These are phyloP conservation scores for Hypoxylon sp. DNA, from an alignment of 2,329 filamentous ascomycete genomes.

Conservation along the genomic window DNA sequence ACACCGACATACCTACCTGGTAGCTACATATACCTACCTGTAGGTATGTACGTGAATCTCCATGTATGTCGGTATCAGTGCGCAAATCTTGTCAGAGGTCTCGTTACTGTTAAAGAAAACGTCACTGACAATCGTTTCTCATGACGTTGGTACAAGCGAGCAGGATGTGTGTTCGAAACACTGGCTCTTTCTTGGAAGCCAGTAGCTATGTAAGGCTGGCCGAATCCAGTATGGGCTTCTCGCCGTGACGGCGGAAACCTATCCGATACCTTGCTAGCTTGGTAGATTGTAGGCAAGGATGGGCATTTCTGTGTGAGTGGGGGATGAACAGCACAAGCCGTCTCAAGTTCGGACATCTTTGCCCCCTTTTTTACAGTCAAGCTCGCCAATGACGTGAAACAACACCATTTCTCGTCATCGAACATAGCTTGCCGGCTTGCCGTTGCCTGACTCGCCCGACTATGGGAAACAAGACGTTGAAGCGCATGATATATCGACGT, in stretches of 20 bases:
- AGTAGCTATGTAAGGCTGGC: background rate
- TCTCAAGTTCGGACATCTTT: conserved; percentile 2
- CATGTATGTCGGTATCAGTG: background rate
- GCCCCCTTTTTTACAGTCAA: conserved; percentile 18
- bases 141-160: conserved; percentile 1
- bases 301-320: background rate
- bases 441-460: conserved; percentile 8
- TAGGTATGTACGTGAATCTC: too few species aligned
- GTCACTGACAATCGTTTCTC: background rate
- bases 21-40: too few species aligned
- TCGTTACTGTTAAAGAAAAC: background rate
- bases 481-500: conserved; percentile 17
- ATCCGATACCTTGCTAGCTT: too few species aligned
- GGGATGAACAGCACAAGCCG: conserved; percentile 10
- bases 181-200: background rate
- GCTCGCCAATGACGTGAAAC: conserved; percentile 11
- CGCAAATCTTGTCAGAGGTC: background rate
- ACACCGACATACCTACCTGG: background rate
- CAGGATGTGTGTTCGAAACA: conserved; percentile 5
- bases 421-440: too few species aligned
- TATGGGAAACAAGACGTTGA: conserved; percentile 15
- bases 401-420: conserved; percentile 2
- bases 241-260: background rate
- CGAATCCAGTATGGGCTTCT: background rate
- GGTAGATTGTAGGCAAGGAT: conserved; percentile 1